A percentile compares a stretch with the other conserved stretches of the same genome.
phyloP scores from a whole-genome alignment of 2,329 filamentous ascomycete species.

The Beauveria rudraprayagi region DNA sequence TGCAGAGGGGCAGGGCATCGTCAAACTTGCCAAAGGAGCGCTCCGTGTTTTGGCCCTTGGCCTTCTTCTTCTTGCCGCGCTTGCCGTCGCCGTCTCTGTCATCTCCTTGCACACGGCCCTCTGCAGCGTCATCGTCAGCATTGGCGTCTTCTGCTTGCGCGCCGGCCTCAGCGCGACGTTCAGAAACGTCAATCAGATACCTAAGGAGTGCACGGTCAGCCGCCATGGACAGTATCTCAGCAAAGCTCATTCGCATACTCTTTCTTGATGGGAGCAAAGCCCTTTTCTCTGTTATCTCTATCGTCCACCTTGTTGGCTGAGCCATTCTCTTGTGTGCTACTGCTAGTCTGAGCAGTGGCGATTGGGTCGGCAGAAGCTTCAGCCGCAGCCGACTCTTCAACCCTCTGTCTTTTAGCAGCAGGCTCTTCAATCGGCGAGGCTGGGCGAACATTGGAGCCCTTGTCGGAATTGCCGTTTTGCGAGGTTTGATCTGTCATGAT shows the following conservation, averaged over 20 bases:
- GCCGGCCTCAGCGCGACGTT: constrained; percentile 16
- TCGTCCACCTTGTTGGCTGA: constrained; percentile 17
- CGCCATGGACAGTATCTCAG: not conserved
- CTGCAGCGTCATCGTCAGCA: constrained; percentile 41
- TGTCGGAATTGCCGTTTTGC: constrained; percentile 1
- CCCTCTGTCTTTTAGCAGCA: constrained; percentile 52
- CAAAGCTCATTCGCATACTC: constrained; percentile 40
- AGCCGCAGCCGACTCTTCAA: constrained; percentile 27
- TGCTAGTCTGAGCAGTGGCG: not conserved
- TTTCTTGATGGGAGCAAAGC: constrained; percentile 63
- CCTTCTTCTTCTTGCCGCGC: constrained; percentile 40
- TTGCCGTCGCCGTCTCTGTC: constrained; percentile 33
- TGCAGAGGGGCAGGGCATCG: constrained; percentile 71
- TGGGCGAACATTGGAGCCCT: not conserved
- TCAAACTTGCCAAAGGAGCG: constrained; percentile 73
- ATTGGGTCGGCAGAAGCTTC: not conserved
- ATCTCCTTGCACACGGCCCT: constrained; percentile 34
- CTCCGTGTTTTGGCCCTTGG: constrained; percentile 66
- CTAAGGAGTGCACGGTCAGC: constrained; percentile 20
- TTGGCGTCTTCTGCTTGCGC: constrained; percentile 15
- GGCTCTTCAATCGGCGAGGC: constrained; percentile 25
- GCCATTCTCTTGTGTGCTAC: constrained; percentile 13
- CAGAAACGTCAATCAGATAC: constrained; percentile 32
- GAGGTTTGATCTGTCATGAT: constrained; percentile 21
- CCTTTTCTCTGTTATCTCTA: constrained; percentile 30